Evolutionary conservation across 805 yeast genomes (phyloP), one percentile per base, ranked within the genome.

Genomic region (Saturnispora dispora): DNA sequence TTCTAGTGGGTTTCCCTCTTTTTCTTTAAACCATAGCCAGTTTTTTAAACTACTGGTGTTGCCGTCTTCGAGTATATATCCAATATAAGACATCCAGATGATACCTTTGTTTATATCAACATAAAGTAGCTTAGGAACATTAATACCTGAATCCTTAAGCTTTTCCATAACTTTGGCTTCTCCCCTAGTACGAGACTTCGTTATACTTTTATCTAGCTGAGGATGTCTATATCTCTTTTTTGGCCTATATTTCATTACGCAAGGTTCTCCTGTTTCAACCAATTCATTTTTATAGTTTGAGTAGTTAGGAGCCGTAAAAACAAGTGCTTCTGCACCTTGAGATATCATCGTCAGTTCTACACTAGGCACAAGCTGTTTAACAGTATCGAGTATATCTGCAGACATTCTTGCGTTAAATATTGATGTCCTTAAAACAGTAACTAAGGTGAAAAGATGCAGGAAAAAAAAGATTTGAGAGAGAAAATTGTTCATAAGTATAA

Each of bases 271-370:
- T 30, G 55, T 52, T 9, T 73, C 67, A 5, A 54, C 52, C 1
- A 57, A 28, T 13, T 56, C 55, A 1, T 48, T 27, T 8, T 80
- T 74, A 25, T 74, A 60, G 61, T 84, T 88, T 25, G 96, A 96
- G 64, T 88, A 96, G 2, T 63, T 62, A 1, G 64, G 53, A 0
- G 91, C 75, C 11, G 71, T 63, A 64, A 85, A 86, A 2, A 88
- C 89, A 10, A 88, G 73, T 0, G 96, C 95, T 64, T 88, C 96
- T 1, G 96, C 96, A 25, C 96, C 96, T 62, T 88, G 96, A 0
- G 95, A 85, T 2, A 88, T 70, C 28, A 78, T 70, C 1, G 65
- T 60, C 4, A 84, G 62, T 0, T 81, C 78, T 6, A 83, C 70
- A 41, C 75, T 70, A 1, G 77, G 74, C 22, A 83, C 61, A 22